Conservation (phyloP, 495 filamentous ascomycete genomes). For the Bombardia bombarda region DNA sequence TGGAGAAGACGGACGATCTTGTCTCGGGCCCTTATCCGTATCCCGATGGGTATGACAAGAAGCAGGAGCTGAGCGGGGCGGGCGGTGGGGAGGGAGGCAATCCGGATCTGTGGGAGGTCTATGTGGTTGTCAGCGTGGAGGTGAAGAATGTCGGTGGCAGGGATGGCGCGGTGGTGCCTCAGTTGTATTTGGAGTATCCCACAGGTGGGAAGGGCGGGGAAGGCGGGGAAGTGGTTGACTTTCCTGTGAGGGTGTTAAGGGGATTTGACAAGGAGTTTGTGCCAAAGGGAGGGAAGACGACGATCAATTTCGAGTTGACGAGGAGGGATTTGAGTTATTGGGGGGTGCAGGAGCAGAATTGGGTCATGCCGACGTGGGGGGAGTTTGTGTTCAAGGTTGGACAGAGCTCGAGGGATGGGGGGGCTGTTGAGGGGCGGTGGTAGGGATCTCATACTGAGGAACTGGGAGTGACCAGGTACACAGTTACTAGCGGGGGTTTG, state of each 20-base stretch:
- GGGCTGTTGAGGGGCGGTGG: slow-evolving; percentile 13
- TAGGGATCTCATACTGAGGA: too few species aligned
- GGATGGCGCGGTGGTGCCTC: slow-evolving; percentile 66
- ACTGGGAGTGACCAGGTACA: background rate
- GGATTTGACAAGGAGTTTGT: slow-evolving; percentile 72
- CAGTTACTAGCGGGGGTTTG: too few species aligned
- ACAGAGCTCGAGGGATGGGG: slow-evolving; percentile 29
- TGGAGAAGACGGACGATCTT: slow-evolving; percentile 50
- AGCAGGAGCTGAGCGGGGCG: slow-evolving; percentile 51
- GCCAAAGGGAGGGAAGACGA: slow-evolving; percentile 44
- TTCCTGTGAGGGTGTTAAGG: slow-evolving; percentile 67
- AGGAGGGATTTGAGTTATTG: slow-evolving; percentile 76
- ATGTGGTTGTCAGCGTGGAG: slow-evolving; percentile 53
- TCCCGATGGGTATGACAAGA: slow-evolving; percentile 59
- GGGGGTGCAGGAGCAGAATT: slow-evolving; percentile 72
- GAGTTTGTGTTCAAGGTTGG: slow-evolving; percentile 39
- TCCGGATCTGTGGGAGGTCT: slow-evolving; percentile 66
- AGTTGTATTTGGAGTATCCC: slow-evolving; percentile 76
- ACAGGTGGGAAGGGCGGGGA: too few species aligned
- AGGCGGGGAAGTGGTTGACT: slow-evolving; percentile 49
- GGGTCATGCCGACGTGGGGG: slow-evolving; percentile 57
- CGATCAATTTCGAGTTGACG: slow-evolving; percentile 63
- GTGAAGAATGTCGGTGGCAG: slow-evolving; percentile 63
- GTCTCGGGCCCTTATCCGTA: slow-evolving; percentile 55
- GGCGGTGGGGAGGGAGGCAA: slow-evolving; percentile 83